phyloP scores from a whole-genome alignment of 345 rosid genomes.

The Fremontodendron californicum region DNA sequence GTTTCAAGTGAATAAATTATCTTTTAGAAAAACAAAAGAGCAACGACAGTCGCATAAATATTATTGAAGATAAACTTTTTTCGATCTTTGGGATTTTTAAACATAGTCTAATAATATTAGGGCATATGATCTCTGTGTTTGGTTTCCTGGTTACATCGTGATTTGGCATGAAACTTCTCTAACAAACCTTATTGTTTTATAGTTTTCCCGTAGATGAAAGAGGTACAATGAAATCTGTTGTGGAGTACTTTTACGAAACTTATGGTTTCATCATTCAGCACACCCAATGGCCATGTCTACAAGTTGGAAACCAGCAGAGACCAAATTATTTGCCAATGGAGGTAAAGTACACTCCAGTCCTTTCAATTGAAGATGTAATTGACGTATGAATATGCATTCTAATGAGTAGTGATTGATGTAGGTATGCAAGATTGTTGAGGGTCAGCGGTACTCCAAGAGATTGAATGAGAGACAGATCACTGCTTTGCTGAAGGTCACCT shows the following conservation, averaged over 20 bases:
- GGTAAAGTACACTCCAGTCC: constrained; percentile 29
- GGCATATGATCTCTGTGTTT: not conserved
- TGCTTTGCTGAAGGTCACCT: constrained; percentile 82
- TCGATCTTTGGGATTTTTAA: not conserved
- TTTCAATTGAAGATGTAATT: not conserved
- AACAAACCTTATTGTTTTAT: constrained; percentile 15
- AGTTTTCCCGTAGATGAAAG: constrained; percentile 89
- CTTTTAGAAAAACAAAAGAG: not conserved
- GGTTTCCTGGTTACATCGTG: not conserved
- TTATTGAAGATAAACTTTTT: not conserved
- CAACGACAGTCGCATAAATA: not conserved
- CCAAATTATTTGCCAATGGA: constrained; percentile 97
- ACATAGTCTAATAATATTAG: not conserved
- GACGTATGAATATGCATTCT: not conserved
- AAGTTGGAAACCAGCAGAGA: constrained; percentile 88
- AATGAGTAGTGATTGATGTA: constrained; percentile 20
- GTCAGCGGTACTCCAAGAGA: constrained; percentile 92
- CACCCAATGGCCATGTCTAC: constrained; percentile 83
- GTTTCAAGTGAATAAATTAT: not conserved
- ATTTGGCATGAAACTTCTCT: not conserved
- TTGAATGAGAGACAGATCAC: constrained; percentile 94
- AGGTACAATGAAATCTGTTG: constrained; percentile 84
- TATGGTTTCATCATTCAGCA: constrained; percentile 73
- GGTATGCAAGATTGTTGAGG: constrained; percentile 98
- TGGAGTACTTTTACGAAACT: constrained; percentile 76